Base-by-base conservation (phyloP, 2,329 filamentous ascomycete species). In the Didymella arachidicola region DNA sequence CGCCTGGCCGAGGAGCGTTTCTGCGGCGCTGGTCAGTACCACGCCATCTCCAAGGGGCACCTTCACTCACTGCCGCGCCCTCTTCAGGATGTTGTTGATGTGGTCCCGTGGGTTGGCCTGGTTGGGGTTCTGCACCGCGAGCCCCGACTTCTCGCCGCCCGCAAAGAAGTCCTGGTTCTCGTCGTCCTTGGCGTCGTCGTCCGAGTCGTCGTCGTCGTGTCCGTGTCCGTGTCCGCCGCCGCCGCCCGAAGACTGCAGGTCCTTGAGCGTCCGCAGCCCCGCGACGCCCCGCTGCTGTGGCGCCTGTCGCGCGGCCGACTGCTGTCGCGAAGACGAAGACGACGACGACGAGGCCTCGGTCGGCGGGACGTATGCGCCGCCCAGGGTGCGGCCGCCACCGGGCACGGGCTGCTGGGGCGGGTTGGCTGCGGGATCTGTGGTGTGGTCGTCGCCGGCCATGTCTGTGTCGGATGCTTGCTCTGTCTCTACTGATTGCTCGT, bases 141-240 rank as follows among this genome's bases (percentile, higher is more conserved):
- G 77, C n/a, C 86, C 87, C 29, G 91, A 94, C 82, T 95, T 95
- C 79, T 94, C 92, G 32, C 92, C 92, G 50, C 92, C 92, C 19
- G 92, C 89, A 76, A 93, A 95, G 62, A 93, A 80, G 71, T 95
- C 90, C 58, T 82, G 81, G 26, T 83, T 82, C 62, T 87, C 83
- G 34, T 85, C 81, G 27, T 88, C 85, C 1, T 88, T 82, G 1
- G 84, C 79, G 16, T 87, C 84, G 3, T 85, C 83, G n/a, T 89
- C 84, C 50, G 87, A 84, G 18, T 85, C 82, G 52, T 88, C 80
- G 45, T 72, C 71, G 12, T 61, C 68, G 48, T 85, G 81, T 46
- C 86, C 81, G 62, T 84, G 79, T 36, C 78, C 80, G 43, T 48
- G 43, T 25, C 52, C 49, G 12, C 63, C 49, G 12, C 63, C 78